Evolutionary conservation across 306 rosid genomes (phyloP).

Genomic region (Carpinus viminea): DNA sequence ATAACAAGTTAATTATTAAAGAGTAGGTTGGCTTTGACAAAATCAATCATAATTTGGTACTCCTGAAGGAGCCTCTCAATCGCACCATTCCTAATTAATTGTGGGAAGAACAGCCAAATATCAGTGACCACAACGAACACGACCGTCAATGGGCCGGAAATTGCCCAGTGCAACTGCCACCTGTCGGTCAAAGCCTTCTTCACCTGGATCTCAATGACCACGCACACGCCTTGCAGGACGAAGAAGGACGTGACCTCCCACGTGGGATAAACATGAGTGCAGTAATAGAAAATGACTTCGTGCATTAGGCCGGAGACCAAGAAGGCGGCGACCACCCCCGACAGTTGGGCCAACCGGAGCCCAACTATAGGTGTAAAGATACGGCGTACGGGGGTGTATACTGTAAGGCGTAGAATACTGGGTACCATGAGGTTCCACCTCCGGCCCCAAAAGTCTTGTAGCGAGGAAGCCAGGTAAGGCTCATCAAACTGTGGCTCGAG

Average conservation of each 20-base stretch:
- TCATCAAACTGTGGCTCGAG: slow-evolving; percentile 68
- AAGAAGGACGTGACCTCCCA: slow-evolving; percentile 87
- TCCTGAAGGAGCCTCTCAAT: slow-evolving; percentile 38
- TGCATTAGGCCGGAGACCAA: slow-evolving; percentile 64
- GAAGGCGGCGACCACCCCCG: slow-evolving; percentile 42
- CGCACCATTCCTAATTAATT: slow-evolving; percentile 51
- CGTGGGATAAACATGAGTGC: slow-evolving; percentile 61
- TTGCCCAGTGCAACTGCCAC: slow-evolving; percentile 40
- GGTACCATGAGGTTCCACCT: slow-evolving; percentile 86
- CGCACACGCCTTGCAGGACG: slow-evolving; percentile 53
- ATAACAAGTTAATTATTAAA: neutral
- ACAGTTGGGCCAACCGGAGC: neutral
- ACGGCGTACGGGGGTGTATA: slow-evolving; percentile 37
- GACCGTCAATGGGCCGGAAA: slow-evolving; percentile 41
- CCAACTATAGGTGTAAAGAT: neutral
- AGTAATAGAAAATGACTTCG: slow-evolving; percentile 57
- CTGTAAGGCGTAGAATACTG: slow-evolving; percentile 43
- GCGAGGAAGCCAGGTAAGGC: slow-evolving; percentile 62
- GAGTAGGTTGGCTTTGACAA: slow-evolving; percentile 11
- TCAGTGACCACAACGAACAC: slow-evolving; percentile 44
- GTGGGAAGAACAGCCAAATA: slow-evolving; percentile 68
- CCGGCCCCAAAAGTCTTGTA: slow-evolving; percentile 85
- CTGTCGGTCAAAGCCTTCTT: slow-evolving; percentile 36
- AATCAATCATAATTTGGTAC: slow-evolving; percentile 32
- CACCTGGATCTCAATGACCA: slow-evolving; percentile 47